These are phyloP conservation scores for Linanthus parryae DNA, from an alignment of 148 eudicot species.

Conservation along the genomic window DNA sequence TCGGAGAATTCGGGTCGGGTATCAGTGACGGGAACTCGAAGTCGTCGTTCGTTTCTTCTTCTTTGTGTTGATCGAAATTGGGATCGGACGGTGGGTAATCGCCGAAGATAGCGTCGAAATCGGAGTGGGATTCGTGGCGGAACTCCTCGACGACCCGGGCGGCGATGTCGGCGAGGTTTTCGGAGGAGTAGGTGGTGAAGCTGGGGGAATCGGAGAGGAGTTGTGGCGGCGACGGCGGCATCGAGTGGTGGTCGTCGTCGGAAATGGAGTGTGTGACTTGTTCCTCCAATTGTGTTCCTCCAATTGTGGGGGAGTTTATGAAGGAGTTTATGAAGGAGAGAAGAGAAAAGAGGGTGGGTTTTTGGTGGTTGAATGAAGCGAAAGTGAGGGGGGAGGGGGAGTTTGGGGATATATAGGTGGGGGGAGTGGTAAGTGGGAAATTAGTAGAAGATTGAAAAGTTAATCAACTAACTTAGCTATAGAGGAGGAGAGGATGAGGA, in stretches of 20 bases:
- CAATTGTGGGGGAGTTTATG: too few relatives aligned
- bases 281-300: background rate
- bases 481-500: slow-evolving; percentile 12
- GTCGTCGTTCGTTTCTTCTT: slow-evolving; percentile 21
- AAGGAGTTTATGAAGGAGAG: background rate
- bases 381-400: background rate
- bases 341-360: slow-evolving; percentile 1
- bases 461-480: background rate
- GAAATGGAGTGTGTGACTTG: background rate
- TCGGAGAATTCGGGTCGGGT: slow-evolving; percentile 9
- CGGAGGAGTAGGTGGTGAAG: slow-evolving; percentile 25
- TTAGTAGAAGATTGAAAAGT: background rate
- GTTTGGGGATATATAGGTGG: slow-evolving; percentile 7
- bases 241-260: too few relatives aligned
- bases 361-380: background rate
- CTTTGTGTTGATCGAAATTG: background rate
- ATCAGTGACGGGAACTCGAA: slow-evolving; percentile 34
- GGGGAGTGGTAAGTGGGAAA: slow-evolving; percentile 6
- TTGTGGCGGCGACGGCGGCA: slow-evolving; percentile 12
- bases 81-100: background rate
- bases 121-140: background rate
- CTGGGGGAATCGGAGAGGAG: slow-evolving; percentile 20
- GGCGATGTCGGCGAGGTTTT: slow-evolving; percentile 23
- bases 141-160: slow-evolving; percentile 29
- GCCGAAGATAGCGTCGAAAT: slow-evolving; percentile 12